phyloP scores from a whole-genome alignment of 2,329 filamentous ascomycete genomes.

The Xylaria sp. region DNA sequence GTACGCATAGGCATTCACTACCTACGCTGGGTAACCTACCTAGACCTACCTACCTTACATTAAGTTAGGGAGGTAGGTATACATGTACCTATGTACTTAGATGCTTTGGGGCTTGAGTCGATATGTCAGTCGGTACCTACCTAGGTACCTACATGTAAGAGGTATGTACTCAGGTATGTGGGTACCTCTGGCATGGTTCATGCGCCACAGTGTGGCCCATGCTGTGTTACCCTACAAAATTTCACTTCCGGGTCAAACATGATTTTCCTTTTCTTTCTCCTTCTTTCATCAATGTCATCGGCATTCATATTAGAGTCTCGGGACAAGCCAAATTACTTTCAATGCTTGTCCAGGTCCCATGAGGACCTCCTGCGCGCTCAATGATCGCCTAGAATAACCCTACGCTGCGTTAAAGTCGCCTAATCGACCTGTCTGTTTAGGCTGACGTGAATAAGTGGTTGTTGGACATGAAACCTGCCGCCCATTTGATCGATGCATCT shows the following conservation, averaged over 20 bases:
- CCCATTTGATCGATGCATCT: conserved; percentile 6
- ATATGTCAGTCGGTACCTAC: neutral
- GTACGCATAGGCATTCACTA: too few relatives aligned
- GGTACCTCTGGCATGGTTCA: neutral
- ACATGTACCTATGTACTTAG: too few relatives aligned
- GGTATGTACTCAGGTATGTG: neutral
- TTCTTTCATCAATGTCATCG: conserved; percentile 77
- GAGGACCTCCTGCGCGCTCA: conserved; percentile 93
- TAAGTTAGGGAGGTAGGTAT: too few relatives aligned
- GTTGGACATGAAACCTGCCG: conserved; percentile 51
- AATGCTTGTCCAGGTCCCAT: conserved; percentile 91
- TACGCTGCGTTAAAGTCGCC: conserved; percentile 80
- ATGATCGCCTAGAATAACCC: conserved; percentile 90
- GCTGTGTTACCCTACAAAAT: conserved; percentile 24
- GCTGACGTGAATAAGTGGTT: conserved; percentile 54
- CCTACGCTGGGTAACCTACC: too few relatives aligned
- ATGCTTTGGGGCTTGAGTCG: too few relatives aligned
- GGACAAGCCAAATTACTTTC: conserved; percentile 76
- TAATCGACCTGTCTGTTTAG: conserved; percentile 58
- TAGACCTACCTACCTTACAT: too few relatives aligned
- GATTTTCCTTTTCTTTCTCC: conserved; percentile 55
- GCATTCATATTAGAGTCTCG: conserved; percentile 99
- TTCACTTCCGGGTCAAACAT: neutral
- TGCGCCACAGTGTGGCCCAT: conserved; percentile 39
- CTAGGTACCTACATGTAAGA: conserved; percentile 5